Evolutionary conservation across 495 filamentous ascomycete species (phyloP).

Genomic region (Extremus antarcticus): DNA sequence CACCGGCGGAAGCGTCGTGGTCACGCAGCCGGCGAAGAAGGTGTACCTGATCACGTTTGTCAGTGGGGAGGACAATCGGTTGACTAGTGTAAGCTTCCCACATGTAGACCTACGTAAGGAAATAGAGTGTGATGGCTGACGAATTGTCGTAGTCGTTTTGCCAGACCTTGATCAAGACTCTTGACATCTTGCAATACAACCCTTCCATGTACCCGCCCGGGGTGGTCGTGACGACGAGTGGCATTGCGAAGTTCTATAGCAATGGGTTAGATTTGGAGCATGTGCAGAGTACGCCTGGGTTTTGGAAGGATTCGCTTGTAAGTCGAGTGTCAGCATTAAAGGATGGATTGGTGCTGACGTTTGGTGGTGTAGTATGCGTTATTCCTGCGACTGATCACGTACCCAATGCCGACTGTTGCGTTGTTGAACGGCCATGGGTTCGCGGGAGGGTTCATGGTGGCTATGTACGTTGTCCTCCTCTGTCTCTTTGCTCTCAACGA

Average conservation of each 20-base stretch:
- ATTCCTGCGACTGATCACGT: conserved; percentile 34
- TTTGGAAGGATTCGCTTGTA: conserved; percentile 21
- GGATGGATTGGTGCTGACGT: neutral
- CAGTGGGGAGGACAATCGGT: conserved; percentile 63
- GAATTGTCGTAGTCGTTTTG: conserved; percentile 40
- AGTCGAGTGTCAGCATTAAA: too few species aligned
- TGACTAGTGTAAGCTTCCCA: conserved; percentile 38
- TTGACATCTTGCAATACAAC: conserved; percentile 53
- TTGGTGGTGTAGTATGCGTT: conserved; percentile 7
- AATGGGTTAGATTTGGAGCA: conserved; percentile 54
- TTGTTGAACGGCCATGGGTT: conserved; percentile 74
- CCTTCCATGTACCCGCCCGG: conserved; percentile 48
- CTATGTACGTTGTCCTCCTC: too few species aligned
- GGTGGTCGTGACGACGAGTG: conserved; percentile 63
- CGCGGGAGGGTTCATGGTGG: conserved; percentile 67
- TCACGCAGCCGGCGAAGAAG: conserved; percentile 9
- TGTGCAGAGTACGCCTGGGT: conserved; percentile 13
- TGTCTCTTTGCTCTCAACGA: too few species aligned
- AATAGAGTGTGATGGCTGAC: neutral
- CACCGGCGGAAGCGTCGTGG: conserved; percentile 7
- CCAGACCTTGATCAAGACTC: conserved; percentile 51
- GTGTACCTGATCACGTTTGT: conserved; percentile 67
- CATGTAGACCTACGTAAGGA: neutral
- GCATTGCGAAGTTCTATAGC: conserved; percentile 68
- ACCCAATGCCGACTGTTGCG: conserved; percentile 74